Evolutionary conservation across 2,329 filamentous ascomycete genomes (phyloP).

Genomic region (Aulographum hederae): DNA sequence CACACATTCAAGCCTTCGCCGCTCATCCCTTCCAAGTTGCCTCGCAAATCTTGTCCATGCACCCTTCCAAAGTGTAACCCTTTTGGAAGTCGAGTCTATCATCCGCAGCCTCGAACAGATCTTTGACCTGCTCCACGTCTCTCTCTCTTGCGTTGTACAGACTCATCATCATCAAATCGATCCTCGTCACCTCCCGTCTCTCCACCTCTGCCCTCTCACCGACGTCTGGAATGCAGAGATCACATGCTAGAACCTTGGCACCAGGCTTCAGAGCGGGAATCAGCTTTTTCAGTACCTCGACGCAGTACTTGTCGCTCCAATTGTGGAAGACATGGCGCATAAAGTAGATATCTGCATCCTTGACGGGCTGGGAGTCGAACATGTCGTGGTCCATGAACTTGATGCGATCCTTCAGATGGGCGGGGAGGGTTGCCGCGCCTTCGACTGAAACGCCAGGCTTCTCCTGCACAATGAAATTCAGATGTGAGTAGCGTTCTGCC

Average conservation of each 20-base stretch:
- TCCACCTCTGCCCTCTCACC: not conserved
- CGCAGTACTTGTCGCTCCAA: constrained; percentile 2
- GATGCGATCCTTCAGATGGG: not conserved
- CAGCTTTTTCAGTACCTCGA: constrained; percentile 2
- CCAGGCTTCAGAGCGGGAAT: constrained; percentile 1
- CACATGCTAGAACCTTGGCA: constrained; percentile 13
- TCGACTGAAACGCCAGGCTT: not conserved
- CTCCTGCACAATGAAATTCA: constrained; percentile 2
- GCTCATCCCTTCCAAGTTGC: no score
- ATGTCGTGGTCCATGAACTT: not conserved
- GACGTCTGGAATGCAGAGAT: constrained; percentile 11
- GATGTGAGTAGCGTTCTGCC: not conserved
- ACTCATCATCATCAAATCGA: constrained; percentile 1
- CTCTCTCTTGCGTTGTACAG: not conserved
- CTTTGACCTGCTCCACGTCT: not conserved
- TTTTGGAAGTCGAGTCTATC: not conserved
- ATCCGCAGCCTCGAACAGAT: not conserved
- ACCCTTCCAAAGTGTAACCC: no score
- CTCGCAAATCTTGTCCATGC: no score
- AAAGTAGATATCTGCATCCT: not conserved
- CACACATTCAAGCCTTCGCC: no score
- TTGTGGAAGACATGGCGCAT: constrained; percentile 2
- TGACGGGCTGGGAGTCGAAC: constrained; percentile 1
- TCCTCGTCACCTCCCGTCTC: not conserved
- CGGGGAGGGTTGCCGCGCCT: not conserved